phyloP scores from a whole-genome alignment of 2,329 filamentous ascomycete genomes.

The Diplodia intermedia region DNA sequence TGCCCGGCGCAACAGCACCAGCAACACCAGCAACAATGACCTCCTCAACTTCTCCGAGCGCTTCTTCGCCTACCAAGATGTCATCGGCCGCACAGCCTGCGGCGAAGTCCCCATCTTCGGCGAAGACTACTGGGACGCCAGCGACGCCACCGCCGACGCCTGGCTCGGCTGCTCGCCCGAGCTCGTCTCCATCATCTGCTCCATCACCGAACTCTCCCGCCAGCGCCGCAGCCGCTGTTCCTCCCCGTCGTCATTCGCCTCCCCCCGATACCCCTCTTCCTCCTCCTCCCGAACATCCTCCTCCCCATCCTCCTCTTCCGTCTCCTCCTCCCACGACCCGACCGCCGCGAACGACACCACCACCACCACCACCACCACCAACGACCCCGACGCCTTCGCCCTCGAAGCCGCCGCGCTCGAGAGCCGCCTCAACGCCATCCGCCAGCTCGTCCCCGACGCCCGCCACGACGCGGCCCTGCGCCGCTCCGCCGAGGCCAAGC shows the following conservation, averaged over 20 bases:
- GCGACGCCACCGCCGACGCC: slow-evolving; percentile 49
- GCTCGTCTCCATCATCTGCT: slow-evolving; percentile 55
- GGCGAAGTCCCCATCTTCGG: slow-evolving; percentile 57
- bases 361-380: neutral
- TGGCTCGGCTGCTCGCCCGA: slow-evolving; percentile 60
- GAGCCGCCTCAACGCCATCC: slow-evolving; percentile 43
- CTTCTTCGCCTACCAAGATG: slow-evolving; percentile 61
- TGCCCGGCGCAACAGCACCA: slow-evolving; percentile 24
- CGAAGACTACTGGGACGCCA: slow-evolving; percentile 55
- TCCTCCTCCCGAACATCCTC: neutral
- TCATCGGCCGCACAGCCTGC: slow-evolving; percentile 60
- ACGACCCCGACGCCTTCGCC: slow-evolving; percentile 42
- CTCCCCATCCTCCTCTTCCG: neutral
- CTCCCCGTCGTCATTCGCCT: no score
- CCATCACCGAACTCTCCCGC: slow-evolving; percentile 56
- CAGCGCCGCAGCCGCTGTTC: slow-evolving; percentile 37
- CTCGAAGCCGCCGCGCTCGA: slow-evolving; percentile 47
- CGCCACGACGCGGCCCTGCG: slow-evolving; percentile 43
- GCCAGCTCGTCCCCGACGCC: slow-evolving; percentile 44
- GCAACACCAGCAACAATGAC: slow-evolving; percentile 34
- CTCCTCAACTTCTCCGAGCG: slow-evolving; percentile 51
- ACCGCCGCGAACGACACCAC: neutral
- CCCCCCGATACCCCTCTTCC: neutral
- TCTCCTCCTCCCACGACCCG: no score
- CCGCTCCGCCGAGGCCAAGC: slow-evolving; percentile 53